phyloP scores from a whole-genome alignment of 2,329 filamentous ascomycete species.

The Trematosphaeria pertusa region DNA sequence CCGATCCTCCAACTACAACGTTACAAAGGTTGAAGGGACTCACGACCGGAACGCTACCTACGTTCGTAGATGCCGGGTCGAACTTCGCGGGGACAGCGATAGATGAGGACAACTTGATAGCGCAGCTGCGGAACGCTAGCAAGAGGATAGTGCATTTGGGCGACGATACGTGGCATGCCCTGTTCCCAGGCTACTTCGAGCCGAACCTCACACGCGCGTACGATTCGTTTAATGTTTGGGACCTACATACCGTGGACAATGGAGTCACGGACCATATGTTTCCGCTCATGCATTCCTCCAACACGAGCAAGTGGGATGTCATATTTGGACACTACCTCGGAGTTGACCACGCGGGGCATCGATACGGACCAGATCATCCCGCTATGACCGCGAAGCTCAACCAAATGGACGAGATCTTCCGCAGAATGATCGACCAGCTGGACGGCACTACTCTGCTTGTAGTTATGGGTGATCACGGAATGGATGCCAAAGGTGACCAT shows the following conservation, averaged over 20 bases:
- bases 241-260: constrained; percentile 94
- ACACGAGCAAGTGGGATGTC: constrained; percentile 83
- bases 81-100: constrained; percentile 96
- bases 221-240: constrained; percentile 98
- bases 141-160: constrained; percentile 90
- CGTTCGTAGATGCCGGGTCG: constrained; percentile 90
- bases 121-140: constrained; percentile 67
- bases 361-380: constrained; percentile 90
- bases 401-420: constrained; percentile 87
- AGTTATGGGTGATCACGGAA: constrained; percentile 99
- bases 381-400: constrained; percentile 90
- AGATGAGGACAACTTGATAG: constrained; percentile 84
- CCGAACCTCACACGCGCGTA: constrained; percentile 84
- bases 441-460: constrained; percentile 89
- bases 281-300: constrained; percentile 73
- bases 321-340: constrained; percentile 92
- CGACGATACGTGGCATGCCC: constrained; percentile 95
- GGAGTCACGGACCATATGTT: constrained; percentile 91
- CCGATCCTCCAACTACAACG: constrained; percentile 93
- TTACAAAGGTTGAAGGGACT: constrained; percentile 91
- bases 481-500: constrained; percentile 97
- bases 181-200: constrained; percentile 95
- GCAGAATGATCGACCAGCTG: constrained; percentile 71
- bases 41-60: constrained; percentile 93
- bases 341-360: constrained; percentile 95